Evolutionary conservation across 306 rosid genomes (phyloP).

Genomic region (Dryas octopetala): DNA sequence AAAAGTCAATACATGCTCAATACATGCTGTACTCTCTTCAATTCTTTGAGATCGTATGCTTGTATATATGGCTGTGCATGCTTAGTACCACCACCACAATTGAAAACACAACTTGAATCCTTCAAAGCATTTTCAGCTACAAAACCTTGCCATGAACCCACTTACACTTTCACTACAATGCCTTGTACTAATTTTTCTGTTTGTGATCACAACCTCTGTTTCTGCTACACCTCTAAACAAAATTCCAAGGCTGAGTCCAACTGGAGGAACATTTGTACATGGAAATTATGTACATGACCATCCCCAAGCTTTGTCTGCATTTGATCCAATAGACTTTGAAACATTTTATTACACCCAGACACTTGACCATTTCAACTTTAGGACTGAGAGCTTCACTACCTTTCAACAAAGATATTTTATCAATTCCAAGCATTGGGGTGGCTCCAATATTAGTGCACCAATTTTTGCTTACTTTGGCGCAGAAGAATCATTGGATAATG

Average conservation of each 20-base stretch:
- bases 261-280: conserved; percentile 27
- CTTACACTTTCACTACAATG: conserved; percentile 18
- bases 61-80: background rate
- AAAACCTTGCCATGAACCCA: conserved; percentile 3
- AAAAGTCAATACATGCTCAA: too few relatives aligned
- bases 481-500: conserved; percentile 33
- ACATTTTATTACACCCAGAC: conserved; percentile 57
- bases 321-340: conserved; percentile 22
- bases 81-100: background rate
- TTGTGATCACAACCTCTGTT: conserved; percentile 23
- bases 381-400: conserved; percentile 52
- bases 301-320: background rate
- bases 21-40: background rate
- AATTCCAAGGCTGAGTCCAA: conserved; percentile 54
- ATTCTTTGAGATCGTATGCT: background rate
- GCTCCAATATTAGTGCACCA: conserved; percentile 55
- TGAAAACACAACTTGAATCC: background rate
- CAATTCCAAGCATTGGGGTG: conserved; percentile 68
- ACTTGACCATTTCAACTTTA: conserved; percentile 75
- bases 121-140: background rate
- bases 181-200: conserved; percentile 26
- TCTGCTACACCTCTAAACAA: conserved; percentile 18
- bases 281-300: background rate
- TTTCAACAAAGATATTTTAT: conserved; percentile 64
- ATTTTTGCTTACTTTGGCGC: conserved; percentile 55